Evolutionary conservation across 1,284 basidiomycete species (phyloP).

Genomic region (Melanopsichium pennsylvanicum): DNA sequence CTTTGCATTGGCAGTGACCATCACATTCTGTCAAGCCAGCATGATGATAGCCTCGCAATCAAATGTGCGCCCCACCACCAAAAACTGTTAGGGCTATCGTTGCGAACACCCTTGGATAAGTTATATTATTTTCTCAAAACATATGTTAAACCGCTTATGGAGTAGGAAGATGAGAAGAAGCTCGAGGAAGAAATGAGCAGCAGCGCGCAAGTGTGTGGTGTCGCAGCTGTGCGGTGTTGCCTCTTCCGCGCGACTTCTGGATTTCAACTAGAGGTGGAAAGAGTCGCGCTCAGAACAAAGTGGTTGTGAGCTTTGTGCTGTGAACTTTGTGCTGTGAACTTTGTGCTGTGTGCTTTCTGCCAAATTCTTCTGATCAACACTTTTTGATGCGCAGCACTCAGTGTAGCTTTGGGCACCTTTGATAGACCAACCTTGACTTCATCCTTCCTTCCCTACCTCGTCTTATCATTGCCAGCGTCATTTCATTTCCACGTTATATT

Average conservation of each 20-base stretch:
- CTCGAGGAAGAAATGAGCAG: constrained; percentile 13
- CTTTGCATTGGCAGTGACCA: too few species aligned
- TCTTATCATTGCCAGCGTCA: neutral
- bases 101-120: too few species aligned
- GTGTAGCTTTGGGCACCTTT: constrained; percentile 5
- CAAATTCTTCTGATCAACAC: constrained; percentile 28
- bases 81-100: too few species aligned
- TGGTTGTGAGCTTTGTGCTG: neutral
- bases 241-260: too few species aligned
- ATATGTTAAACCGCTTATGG: neutral
- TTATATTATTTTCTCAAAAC: too few species aligned
- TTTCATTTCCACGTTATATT: neutral
- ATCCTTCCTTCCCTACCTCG: constrained; percentile 1
- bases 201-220: too few species aligned
- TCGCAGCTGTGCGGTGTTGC: too few species aligned
- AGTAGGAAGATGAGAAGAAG: constrained; percentile 3
- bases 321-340: neutral
- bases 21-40: too few species aligned
- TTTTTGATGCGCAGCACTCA: constrained; percentile 11
- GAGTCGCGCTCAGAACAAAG: too few species aligned
- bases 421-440: neutral
- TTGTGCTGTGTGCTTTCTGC: neutral
- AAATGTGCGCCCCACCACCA: too few species aligned
- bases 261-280: too few species aligned
- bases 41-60: too few species aligned